phyloP scores from a whole-genome alignment of 768 basidiomycete genomes.

The Mycena floridula region DNA sequence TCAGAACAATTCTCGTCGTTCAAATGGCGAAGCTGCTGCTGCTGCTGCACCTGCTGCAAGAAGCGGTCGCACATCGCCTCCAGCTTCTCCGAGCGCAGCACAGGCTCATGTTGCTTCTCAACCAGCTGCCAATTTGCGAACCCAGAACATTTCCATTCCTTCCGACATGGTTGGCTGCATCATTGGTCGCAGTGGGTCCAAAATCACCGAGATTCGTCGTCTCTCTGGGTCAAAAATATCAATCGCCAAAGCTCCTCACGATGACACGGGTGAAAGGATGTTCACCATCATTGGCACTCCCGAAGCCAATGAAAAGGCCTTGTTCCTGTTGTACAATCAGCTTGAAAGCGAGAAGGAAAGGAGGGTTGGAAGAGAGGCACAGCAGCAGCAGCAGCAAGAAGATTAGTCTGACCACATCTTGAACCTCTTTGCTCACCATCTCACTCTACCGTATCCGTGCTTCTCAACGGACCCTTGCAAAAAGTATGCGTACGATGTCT shows the following conservation, averaged over 20 bases:
- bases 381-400: conserved; percentile 64
- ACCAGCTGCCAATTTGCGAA: conserved; percentile 78
- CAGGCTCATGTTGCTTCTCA: conserved; percentile 48
- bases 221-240: conserved; percentile 97
- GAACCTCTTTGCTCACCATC: background rate
- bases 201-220: conserved; percentile 98
- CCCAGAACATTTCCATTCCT: conserved; percentile 98
- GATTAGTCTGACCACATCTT: conserved; percentile 24
- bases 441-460: conserved; percentile 7
- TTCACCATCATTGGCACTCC: conserved; percentile 97
- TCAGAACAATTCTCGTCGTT: conserved; percentile 44
- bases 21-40: conserved; percentile 49
- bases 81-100: conserved; percentile 35
- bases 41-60: conserved; percentile 22
- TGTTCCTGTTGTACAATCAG: conserved; percentile 96
- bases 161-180: conserved; percentile 98
- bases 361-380: conserved; percentile 78
- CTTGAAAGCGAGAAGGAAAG: conserved; percentile 95
- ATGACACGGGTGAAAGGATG: conserved; percentile 99
- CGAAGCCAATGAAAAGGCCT: conserved; percentile 94
- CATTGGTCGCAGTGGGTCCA: conserved; percentile 94
- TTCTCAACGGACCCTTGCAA: background rate
- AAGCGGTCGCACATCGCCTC: conserved; percentile 45
- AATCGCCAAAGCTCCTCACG: conserved; percentile 98
- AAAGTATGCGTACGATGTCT: conserved; percentile 9